These are phyloP conservation scores for Linnemannia hyalina DNA, from an alignment of 192 early-diverging fungal species.

Conservation along the genomic window DNA sequence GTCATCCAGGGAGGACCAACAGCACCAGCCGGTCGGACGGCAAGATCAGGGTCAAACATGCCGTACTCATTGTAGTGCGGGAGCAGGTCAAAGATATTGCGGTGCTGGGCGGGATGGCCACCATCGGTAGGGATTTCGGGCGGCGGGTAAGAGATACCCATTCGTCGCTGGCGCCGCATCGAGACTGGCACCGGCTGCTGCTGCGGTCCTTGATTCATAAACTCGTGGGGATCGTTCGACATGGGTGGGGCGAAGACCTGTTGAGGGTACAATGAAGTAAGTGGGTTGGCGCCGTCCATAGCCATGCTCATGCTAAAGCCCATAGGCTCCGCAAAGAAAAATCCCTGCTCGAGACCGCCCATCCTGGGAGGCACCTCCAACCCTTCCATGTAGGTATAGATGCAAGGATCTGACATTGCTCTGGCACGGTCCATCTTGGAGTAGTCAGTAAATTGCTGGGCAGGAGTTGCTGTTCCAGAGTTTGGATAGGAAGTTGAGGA, in stretches of 20 bases:
- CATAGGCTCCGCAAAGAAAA: background rate
- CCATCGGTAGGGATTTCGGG: background rate
- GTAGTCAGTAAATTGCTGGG: background rate
- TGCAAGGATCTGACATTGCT: background rate
- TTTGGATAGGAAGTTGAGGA: background rate
- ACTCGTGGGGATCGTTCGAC: background rate
- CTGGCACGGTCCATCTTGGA: background rate
- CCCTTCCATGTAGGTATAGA: background rate
- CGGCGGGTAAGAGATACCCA: slow-evolving; percentile 2
- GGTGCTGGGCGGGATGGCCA: background rate
- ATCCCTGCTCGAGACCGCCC: background rate
- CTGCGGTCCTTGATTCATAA: background rate
- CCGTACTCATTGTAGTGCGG: background rate
- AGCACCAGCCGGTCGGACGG: background rate
- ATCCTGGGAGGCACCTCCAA: background rate
- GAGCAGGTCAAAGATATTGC: background rate
- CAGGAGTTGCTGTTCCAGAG: background rate
- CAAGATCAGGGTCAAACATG: slow-evolving; percentile 3
- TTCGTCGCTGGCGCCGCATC: slow-evolving; percentile 1
- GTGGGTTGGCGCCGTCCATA: background rate
- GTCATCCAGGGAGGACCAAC: background rate
- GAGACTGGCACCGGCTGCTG: background rate
- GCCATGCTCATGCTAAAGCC: background rate
- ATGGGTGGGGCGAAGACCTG: background rate
- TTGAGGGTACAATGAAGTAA: background rate